Evolutionary conservation across 306 rosid species (phyloP).

Genomic region (Malus sylvestris): DNA sequence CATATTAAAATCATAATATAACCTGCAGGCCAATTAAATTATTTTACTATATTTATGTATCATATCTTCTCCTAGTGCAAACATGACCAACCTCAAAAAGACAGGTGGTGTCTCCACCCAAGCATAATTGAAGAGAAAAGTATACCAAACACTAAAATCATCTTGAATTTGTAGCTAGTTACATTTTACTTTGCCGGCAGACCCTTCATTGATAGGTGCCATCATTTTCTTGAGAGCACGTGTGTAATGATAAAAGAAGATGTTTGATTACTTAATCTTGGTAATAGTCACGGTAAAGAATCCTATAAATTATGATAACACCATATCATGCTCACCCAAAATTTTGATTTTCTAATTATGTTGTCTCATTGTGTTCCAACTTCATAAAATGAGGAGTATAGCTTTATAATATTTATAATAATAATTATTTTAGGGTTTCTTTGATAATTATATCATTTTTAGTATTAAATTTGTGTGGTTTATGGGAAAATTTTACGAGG

Average conservation of each 20-base stretch:
- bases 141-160: background rate
- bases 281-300: slow-evolving; percentile 8
- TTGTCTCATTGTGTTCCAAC: slow-evolving; percentile 5
- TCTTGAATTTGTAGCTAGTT: background rate
- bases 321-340: slow-evolving; percentile 1
- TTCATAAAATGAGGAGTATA: background rate
- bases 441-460: no score
- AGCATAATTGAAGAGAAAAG: background rate
- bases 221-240: slow-evolving; percentile 39
- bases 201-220: slow-evolving; percentile 19
- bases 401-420: background rate
- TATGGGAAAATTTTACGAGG: no score
- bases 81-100: background rate
- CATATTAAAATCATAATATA: no score
- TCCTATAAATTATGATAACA: slow-evolving; percentile 18
- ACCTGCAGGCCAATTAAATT: background rate
- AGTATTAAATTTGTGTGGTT: no score
- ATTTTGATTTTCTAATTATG: background rate
- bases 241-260: slow-evolving; percentile 30
- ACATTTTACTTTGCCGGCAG: slow-evolving; percentile 9
- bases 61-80: background rate
- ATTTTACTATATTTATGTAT: background rate
- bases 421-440: no score
- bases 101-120: background rate
- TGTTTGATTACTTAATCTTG: slow-evolving; percentile 12